Evolutionary conservation across 192 early-diverging fungal species (phyloP).

Genomic region (Helicostylum pulchrum): DNA sequence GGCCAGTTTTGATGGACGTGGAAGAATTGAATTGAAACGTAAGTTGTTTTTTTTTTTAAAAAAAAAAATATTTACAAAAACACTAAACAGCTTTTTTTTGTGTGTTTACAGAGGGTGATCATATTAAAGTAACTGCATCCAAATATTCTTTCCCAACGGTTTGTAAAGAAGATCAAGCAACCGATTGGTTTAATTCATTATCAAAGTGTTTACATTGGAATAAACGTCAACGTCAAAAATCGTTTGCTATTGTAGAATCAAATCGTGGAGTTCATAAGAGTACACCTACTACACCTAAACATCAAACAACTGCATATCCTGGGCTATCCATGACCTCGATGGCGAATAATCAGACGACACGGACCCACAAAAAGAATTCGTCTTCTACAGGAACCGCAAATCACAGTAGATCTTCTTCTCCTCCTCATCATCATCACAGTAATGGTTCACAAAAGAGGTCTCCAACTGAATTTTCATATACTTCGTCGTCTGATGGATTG

Average conservation of each 20-base stretch:
- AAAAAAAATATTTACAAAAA: not conserved
- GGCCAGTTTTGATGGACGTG: conserved; percentile 90
- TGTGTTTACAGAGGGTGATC: conserved; percentile 74
- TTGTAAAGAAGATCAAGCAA: conserved; percentile 62
- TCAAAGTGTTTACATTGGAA: conserved; percentile 90
- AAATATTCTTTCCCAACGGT: conserved; percentile 85
- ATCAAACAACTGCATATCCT: too few species aligned
- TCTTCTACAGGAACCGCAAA: not conserved
- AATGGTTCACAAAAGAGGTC: not conserved
- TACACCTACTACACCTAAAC: not conserved
- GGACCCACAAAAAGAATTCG: not conserved
- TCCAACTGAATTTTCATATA: not conserved
- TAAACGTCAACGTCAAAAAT: conserved; percentile 81
- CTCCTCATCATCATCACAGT: not conserved
- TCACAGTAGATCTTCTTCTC: not conserved
- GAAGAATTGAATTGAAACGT: conserved; percentile 80
- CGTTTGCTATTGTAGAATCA: conserved; percentile 50
- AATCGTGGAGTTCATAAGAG: conserved; percentile 12
- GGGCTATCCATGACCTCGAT: too few species aligned
- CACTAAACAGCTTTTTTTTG: too few species aligned
- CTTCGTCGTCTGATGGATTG: conserved; percentile 1
- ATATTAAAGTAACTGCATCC: conserved; percentile 80
- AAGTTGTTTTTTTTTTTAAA: conserved; percentile 4
- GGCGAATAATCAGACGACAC: not conserved
- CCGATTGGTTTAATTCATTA: conserved; percentile 90